phyloP scores from a whole-genome alignment of 768 basidiomycete genomes.

The Hygrophorus russula region DNA sequence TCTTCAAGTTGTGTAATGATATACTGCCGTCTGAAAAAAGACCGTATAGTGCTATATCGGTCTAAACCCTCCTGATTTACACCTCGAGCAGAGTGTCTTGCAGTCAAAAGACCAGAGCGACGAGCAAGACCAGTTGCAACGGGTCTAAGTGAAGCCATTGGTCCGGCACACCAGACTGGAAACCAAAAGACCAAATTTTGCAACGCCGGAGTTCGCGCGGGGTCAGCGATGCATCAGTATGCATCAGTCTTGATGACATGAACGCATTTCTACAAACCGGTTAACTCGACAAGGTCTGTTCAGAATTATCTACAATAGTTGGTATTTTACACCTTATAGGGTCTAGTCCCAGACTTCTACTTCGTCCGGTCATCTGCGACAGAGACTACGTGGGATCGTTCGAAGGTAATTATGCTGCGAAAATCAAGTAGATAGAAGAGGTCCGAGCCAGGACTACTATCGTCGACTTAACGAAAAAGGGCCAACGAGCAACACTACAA shows the following conservation, averaged over 20 bases:
- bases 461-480: conserved; percentile 50
- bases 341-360: conserved; percentile 51
- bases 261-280: conserved; percentile 12
- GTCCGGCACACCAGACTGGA: too few species aligned
- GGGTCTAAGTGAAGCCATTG: too few species aligned
- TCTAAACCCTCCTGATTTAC: conserved; percentile 26
- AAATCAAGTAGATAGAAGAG: conserved; percentile 55
- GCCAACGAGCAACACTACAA: conserved; percentile 75
- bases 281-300: conserved; percentile 19
- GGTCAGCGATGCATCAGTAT: too few species aligned
- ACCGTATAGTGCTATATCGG: conserved; percentile 47
- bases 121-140: neutral
- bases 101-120: neutral
- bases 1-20: conserved; percentile 15
- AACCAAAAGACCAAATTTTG: too few species aligned
- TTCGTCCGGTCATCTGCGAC: conserved; percentile 30
- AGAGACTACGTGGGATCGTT: conserved; percentile 51
- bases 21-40: conserved; percentile 37
- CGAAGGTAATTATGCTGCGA: conserved; percentile 49
- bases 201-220: too few species aligned
- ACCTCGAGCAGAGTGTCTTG: conserved; percentile 8
- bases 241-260: too few species aligned
- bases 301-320: conserved; percentile 11
- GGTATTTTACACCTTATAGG: conserved; percentile 20
- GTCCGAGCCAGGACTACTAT: conserved; percentile 40